Conservation (phyloP, 2,329 filamentous ascomycete species). For the Exophiala lecanii-corni region DNA sequence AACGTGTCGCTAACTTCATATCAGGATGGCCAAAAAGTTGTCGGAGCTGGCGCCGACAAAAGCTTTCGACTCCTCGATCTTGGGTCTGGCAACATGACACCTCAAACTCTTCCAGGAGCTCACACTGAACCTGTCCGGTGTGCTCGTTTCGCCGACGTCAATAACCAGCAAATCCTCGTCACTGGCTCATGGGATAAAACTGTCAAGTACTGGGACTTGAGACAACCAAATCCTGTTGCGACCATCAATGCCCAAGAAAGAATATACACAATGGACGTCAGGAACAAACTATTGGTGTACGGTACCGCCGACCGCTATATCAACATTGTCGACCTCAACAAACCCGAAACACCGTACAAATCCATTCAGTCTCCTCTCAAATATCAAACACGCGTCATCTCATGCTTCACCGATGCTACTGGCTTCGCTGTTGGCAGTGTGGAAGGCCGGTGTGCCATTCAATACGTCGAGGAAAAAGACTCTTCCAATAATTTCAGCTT, state of each 20-base stretch:
- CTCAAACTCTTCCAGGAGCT: constrained; percentile 59
- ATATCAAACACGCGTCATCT: constrained; percentile 94
- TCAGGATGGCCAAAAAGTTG: constrained; percentile 85
- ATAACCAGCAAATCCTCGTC: constrained; percentile 73
- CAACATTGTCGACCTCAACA: constrained; percentile 85
- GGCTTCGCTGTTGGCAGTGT: constrained; percentile 96
- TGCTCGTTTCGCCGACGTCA: constrained; percentile 70
- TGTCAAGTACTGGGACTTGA: constrained; percentile 55
- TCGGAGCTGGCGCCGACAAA: constrained; percentile 86
- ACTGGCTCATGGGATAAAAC: constrained; percentile 68
- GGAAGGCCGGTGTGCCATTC: constrained; percentile 94
- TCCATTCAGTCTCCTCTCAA: constrained; percentile 92
- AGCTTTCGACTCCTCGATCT: constrained; percentile 85
- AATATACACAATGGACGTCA: constrained; percentile 84
- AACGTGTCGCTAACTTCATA: too few species aligned
- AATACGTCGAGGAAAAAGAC: constrained; percentile 97
- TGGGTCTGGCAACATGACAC: constrained; percentile 46
- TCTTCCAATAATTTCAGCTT: constrained; percentile 91
- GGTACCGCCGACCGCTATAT: constrained; percentile 95
- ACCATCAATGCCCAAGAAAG: constrained; percentile 48
- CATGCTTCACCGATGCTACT: constrained; percentile 85
- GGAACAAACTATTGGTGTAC: constrained; percentile 80
- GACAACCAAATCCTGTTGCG: constrained; percentile 44
- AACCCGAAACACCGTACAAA: constrained; percentile 91
- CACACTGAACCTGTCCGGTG: constrained; percentile 75